Evolutionary conservation across 2,329 filamentous ascomycete genomes (phyloP).

Genomic region (Hysterium pulicare): DNA sequence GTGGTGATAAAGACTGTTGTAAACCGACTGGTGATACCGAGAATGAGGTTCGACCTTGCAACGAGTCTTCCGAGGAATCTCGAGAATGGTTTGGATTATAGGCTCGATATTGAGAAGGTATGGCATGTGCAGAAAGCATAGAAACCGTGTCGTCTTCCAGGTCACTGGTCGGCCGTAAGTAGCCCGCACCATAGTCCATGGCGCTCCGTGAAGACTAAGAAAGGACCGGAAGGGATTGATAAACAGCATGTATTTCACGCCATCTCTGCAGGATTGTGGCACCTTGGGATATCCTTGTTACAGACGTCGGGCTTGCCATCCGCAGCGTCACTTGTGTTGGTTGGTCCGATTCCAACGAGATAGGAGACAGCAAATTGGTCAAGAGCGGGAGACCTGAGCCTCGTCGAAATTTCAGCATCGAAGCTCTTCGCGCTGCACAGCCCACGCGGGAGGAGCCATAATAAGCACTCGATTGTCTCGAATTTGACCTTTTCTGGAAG

Average conservation of each 20-base stretch:
- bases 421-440: not conserved
- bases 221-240: not conserved
- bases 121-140: conserved; percentile 7
- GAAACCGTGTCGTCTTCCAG: conserved; percentile 8
- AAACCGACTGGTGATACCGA: conserved; percentile 4
- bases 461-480: not conserved
- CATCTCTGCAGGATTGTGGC: conserved; percentile 3
- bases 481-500: not conserved
- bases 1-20: conserved; percentile 7
- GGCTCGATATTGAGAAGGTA: conserved; percentile 7
- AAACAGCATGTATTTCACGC: conserved; percentile 4
- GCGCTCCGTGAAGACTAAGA: not conserved
- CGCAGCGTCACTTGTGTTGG: not conserved
- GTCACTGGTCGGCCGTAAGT: conserved; percentile 4
- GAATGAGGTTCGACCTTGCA: conserved; percentile 1
- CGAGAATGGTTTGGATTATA: conserved; percentile 6
- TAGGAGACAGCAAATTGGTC: not conserved
- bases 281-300: conserved; percentile 1
- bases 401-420: not conserved
- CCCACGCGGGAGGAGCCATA: not conserved
- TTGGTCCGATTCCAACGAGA: not conserved
- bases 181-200: conserved; percentile 11
- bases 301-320: not conserved
- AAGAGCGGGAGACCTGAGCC: not conserved
- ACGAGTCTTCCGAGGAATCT: conserved; percentile 4